phyloP scores from a whole-genome alignment of 1,139 yeast species.

The Geotrichum phurueaensis region DNA sequence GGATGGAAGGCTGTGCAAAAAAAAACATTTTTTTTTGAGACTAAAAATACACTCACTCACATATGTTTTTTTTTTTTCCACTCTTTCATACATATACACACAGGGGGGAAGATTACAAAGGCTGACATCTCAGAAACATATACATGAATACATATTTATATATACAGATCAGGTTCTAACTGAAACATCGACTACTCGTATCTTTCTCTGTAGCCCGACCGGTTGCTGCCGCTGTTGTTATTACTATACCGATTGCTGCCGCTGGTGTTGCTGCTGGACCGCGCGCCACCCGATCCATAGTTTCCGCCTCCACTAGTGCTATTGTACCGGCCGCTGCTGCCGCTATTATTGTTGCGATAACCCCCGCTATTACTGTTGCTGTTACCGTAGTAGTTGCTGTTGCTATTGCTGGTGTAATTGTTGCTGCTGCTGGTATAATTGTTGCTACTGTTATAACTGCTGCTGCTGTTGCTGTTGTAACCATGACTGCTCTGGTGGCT shows the following conservation, averaged over 20 bases:
- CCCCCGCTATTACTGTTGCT: not conserved
- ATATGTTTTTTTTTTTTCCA: not conserved
- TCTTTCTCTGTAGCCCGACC: conserved; percentile 1
- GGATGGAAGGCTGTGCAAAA: not conserved
- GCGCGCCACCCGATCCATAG: not conserved
- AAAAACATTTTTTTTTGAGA: not conserved
- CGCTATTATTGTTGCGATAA: not conserved
- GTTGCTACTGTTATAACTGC: not conserved
- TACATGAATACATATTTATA: not conserved
- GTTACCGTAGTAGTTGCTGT: not conserved
- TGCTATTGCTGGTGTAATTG: not conserved
- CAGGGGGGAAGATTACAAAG: not conserved
- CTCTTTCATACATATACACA: not conserved
- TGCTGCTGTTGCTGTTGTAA: not conserved
- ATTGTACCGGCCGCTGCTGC: not conserved
- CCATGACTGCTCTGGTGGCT: not conserved
- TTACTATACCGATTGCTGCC: not conserved
- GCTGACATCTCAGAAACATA: not conserved
- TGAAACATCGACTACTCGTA: not conserved
- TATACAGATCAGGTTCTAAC: not conserved
- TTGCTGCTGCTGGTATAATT: not conserved
- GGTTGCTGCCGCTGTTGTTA: not conserved
- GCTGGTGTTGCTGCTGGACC: not conserved
- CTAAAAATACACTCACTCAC: not conserved
- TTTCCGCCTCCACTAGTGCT: not conserved